Evolutionary conservation across 1,139 yeast genomes (phyloP).

Genomic region (Yamadazyma epiphylla): DNA sequence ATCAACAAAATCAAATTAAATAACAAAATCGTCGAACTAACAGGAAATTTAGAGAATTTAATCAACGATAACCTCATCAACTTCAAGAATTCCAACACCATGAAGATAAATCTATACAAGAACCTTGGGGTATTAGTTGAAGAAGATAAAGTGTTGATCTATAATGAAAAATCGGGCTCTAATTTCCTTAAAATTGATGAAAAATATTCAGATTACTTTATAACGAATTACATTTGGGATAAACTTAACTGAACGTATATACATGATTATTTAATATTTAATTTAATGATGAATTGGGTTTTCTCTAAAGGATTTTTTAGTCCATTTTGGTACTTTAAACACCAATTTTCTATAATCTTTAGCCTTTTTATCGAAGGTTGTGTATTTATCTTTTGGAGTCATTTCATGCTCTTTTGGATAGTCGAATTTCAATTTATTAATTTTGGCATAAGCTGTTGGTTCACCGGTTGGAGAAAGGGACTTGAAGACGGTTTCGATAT

Average conservation of each 20-base stretch:
- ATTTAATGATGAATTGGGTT: conserved; percentile 72
- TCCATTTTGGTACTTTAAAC: conserved; percentile 87
- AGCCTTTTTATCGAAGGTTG: conserved; percentile 73
- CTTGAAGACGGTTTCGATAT: conserved; percentile 63
- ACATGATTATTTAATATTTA: no score
- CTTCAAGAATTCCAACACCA: conserved; percentile 30
- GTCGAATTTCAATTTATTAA: conserved; percentile 50
- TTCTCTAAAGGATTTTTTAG: conserved; percentile 74
- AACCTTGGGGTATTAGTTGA: conserved; percentile 29
- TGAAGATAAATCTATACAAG: conserved; percentile 43
- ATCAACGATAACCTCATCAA: conserved; percentile 20
- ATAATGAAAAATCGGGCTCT: conserved; percentile 46
- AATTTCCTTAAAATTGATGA: conserved; percentile 55
- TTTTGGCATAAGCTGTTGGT: conserved; percentile 42
- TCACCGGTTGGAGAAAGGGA: conserved; percentile 40
- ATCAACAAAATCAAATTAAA: conserved; percentile 40
- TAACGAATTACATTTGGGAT: conserved; percentile 74
- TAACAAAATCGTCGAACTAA: conserved; percentile 23
- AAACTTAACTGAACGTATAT: conserved; percentile 18
- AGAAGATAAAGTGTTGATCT: conserved; percentile 41
- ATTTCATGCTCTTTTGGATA: conserved; percentile 81
- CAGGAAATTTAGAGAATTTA: conserved; percentile 19
- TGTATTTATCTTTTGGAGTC: conserved; percentile 79
- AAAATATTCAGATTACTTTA: conserved; percentile 58
- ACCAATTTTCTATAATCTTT: conserved; percentile 83